A percentile compares a stretch with the other conserved stretches of the same genome.
Evolutionary conservation across 75 land plant species (phyloP).

Genomic region (Chamaecyparis obtusa): DNA sequence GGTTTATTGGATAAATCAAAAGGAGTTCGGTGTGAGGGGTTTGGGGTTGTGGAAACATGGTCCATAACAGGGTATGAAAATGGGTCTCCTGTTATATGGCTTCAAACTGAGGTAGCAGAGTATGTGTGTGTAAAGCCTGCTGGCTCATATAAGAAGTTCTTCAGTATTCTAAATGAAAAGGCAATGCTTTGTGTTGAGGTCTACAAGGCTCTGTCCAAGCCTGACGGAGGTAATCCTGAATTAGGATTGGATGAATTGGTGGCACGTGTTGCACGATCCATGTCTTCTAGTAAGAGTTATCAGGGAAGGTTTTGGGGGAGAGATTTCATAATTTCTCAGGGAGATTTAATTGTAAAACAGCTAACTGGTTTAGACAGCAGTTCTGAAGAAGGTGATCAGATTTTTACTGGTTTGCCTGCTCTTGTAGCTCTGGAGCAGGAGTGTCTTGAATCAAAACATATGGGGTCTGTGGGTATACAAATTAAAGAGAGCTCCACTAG

Average conservation of each 20-base stretch:
- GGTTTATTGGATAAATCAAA: constrained; percentile 43
- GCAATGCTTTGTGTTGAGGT: constrained; percentile 75
- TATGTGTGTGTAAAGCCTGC: constrained; percentile 80
- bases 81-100: constrained; percentile 63
- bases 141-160: constrained; percentile 58
- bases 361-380: constrained; percentile 68
- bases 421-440: constrained; percentile 68
- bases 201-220: constrained; percentile 58
- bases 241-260: constrained; percentile 68
- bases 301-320: constrained; percentile 36
- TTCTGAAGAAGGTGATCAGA: constrained; percentile 47
- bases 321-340: constrained; percentile 68
- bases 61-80: constrained; percentile 86
- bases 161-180: constrained; percentile 63
- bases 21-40: constrained; percentile 77
- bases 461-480: constrained; percentile 17
- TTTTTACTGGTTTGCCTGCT: constrained; percentile 60
- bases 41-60: constrained; percentile 84
- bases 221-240: constrained; percentile 75
- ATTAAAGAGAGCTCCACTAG: constrained; percentile 5
- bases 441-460: constrained; percentile 16
- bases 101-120: constrained; percentile 71
- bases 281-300: constrained; percentile 38
- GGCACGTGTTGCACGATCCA: constrained; percentile 69
- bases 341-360: constrained; percentile 70